Conservation (phyloP, 257 asterid species). For the Jasminum sambac region DNA sequence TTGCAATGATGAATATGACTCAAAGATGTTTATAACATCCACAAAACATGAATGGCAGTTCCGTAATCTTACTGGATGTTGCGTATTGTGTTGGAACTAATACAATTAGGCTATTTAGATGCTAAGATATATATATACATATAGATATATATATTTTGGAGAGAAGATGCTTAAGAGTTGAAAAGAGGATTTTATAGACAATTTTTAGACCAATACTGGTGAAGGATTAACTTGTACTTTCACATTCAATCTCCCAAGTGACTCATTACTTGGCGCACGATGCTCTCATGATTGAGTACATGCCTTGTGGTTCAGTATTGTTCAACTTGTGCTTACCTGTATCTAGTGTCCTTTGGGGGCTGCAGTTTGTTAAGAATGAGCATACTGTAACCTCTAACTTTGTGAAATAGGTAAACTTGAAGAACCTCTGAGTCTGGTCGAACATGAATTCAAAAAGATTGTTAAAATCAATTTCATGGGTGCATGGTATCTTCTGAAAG, state of each 20-base stretch:
- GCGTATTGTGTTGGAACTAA: neutral
- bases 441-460: conserved; percentile 73
- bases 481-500: conserved; percentile 83
- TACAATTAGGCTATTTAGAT: neutral
- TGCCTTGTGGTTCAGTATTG: neutral
- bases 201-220: neutral
- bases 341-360: neutral
- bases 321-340: neutral
- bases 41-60: neutral
- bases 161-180: neutral
- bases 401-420: conserved; percentile 80
- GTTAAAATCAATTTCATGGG: conserved; percentile 70
- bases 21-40: neutral
- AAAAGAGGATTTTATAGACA: neutral
- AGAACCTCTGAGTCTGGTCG: conserved; percentile 62
- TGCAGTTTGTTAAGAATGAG: conserved; percentile 4
- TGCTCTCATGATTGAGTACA: neutral
- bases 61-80: neutral
- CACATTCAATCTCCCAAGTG: neutral
- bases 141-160: no score
- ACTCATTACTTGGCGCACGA: neutral
- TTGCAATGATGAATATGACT: neutral
- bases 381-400: conserved; percentile 7
- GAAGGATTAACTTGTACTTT: neutral
- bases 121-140: no score